Percentiles rank a stretch among this genome's conserved stretches.
Evolutionary conservation across 805 yeast genomes (phyloP).

Genomic region (Yamadazyma nakazawae): DNA sequence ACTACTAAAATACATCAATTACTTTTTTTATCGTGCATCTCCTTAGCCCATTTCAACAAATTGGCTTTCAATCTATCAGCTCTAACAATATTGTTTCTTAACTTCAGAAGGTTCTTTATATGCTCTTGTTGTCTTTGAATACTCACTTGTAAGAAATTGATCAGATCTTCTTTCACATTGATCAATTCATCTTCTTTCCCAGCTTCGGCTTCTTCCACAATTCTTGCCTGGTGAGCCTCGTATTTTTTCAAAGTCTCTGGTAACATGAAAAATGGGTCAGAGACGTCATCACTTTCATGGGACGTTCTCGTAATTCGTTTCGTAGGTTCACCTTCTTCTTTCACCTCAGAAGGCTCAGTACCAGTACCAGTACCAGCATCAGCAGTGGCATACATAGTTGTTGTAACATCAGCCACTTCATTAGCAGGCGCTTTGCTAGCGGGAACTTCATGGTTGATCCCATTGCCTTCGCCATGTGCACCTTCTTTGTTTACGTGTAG

Average conservation of each 20-base stretch:
- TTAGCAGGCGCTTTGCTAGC: not conserved
- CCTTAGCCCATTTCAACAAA: constrained; percentile 80
- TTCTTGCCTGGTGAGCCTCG: constrained; percentile 27
- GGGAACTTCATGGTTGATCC: not conserved
- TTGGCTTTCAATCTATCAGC: constrained; percentile 73
- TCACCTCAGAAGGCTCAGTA: not conserved
- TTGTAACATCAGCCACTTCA: not conserved
- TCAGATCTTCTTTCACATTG: constrained; percentile 58
- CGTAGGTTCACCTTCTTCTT: constrained; percentile 17
- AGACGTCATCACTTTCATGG: constrained; percentile 16
- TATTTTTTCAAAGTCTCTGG: constrained; percentile 35
- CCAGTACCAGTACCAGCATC: not conserved
- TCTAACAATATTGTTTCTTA: constrained; percentile 72
- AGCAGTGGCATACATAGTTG: constrained; percentile 10
- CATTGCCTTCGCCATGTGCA: not conserved
- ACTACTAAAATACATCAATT: constrained; percentile 9
- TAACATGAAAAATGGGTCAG: constrained; percentile 55
- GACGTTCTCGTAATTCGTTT: constrained; percentile 9
- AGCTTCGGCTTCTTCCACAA: constrained; percentile 19
- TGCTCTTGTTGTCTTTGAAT: constrained; percentile 68
- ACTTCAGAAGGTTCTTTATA: constrained; percentile 68
- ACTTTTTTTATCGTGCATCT: constrained; percentile 56
- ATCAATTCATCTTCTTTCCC: constrained; percentile 30
- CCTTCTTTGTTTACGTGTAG: not conserved
- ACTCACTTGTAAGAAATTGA: constrained; percentile 42